phyloP scores from a whole-genome alignment of 1,284 basidiomycete genomes.

The Calocybe gambosa region DNA sequence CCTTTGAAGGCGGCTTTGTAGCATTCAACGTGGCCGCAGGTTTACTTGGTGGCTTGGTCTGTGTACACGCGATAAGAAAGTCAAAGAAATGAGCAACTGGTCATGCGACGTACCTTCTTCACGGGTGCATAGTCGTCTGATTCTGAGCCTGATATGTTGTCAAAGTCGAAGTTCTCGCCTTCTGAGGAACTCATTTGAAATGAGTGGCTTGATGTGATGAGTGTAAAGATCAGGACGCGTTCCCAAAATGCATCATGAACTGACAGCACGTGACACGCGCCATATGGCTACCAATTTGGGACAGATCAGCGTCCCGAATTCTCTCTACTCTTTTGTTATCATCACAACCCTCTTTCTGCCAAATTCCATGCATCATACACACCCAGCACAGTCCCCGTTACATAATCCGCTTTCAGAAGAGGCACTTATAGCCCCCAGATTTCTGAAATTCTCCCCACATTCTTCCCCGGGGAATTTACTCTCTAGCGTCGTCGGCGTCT shows the following conservation, averaged over 20 bases:
- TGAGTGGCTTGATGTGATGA: not conserved
- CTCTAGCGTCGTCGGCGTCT: no score
- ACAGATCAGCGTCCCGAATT: not conserved
- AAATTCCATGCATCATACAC: not conserved
- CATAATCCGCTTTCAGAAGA: not conserved
- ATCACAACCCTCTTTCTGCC: conserved; percentile 1
- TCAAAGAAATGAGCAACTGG: conserved; percentile 1
- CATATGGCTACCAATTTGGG: not conserved
- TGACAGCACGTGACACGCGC: conserved; percentile 14
- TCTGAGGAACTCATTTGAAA: conserved; percentile 46
- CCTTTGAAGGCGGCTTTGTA: conserved; percentile 28
- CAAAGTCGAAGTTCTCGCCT: conserved; percentile 59
- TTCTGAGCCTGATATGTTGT: conserved; percentile 52
- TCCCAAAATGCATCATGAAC: conserved; percentile 8
- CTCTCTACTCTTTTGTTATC: not conserved
- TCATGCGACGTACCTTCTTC: conserved; percentile 45
- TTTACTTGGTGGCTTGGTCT: conserved; percentile 23
- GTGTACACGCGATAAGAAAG: conserved; percentile 14
- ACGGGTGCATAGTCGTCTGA: conserved; percentile 61
- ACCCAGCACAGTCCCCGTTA: not conserved
- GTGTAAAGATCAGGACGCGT: not conserved
- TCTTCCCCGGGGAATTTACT: not conserved
- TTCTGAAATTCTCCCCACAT: not conserved
- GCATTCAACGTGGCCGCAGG: conserved; percentile 18
- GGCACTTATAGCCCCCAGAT: not conserved